Evolutionary conservation across 2,329 filamentous ascomycete species (phyloP), one percentile per base, ranked within the genome.

Genomic region (Trichoderma endophyticum): DNA sequence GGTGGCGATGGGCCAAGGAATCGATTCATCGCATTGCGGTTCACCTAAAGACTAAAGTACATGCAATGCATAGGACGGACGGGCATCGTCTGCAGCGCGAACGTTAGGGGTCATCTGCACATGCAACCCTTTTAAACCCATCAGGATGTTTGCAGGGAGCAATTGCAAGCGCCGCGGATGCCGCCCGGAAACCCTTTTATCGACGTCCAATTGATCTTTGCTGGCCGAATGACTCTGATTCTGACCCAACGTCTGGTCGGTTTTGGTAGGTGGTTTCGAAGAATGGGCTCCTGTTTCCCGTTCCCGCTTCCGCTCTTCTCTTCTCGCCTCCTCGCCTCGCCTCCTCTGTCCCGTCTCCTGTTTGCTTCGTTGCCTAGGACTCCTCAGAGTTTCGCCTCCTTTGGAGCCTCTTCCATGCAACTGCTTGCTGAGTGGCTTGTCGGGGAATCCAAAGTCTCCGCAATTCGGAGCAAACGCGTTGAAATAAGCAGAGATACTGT

Each of bases 41-140:
- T 28, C 24, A 67, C 51, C 32, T 28, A 36, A 36, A 36, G 34
- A 36, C 34, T 36, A 36, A 36, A 39, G 39, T 43, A 51, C 57
- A 54, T 57, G 64, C 36, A 67, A 51, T 56, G 64, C 36, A 57
- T 21, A 43, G 36, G 36, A 39, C 18, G 48, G 60, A 60, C 43
- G 66, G 43, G 32, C 36, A 43, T 51, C 57, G 57, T 51, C 67
- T 61, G 57, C 56, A 70, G 57, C 56, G 57, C 56, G 39, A 70
- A 70, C 56, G 67, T 70, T 70, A 62, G 67, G 67, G 67, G 57
- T 70, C 67, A 61, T 70, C 56, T 69, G 66, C 66, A 69, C 56
- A 70, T 70, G 67, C 67, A 70, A 70, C 67, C 67, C 34, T 70
- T 70, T 70, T 61, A 70, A 70, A 54, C 21, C 56, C 67, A 62